Base-by-base conservation (phyloP, 306 rosid species). In the Vigna trinervia region DNA sequence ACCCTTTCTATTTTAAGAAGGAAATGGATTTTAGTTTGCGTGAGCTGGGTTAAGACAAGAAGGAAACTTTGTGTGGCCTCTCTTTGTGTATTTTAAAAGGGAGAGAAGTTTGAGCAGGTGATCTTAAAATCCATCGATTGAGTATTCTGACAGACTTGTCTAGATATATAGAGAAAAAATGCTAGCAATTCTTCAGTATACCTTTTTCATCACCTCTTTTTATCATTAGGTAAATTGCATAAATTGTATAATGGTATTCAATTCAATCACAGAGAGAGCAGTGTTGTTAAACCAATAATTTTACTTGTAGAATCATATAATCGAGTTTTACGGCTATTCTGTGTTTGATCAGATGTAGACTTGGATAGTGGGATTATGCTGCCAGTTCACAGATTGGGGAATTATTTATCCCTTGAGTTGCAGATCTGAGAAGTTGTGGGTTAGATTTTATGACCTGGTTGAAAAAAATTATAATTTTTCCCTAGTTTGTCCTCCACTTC, bases 51-150 rank as follows among this genome's bases (percentile, higher is more conserved):
- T 60, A 48, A 64, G 48, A 73, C 47, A 53, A 30, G 69, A 53
- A 64, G 74, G 75, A 45, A 53, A 45, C 83, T 73, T 45, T 66
- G 20, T 65, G 68, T 32, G 39, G 56, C 56, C 28, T 58, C 5
- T 57, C 64, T 53, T 46, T n/a, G 10, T 68, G 57, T 57, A 12
- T 67, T 66, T 73, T 56, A 47, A 36, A 67, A 36, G 38, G 71
- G 12, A 38, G 60, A 58, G 20, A 75, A 14, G 59, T 75, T 57
- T 64, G 54, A 67, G 56, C 12, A 11, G 81, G 48, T 51, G 66
- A 61, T 30, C 61, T 38, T 60, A 61, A 41, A 34, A 69, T 28
- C 82, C 28, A 10, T 34, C 8, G 38, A 68, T n/a, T 32, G 26
- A 10, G 48, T 67, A 48, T 58, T 58, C 69, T 26, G 77, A 53